A percentile compares a stretch with the other conserved stretches of the same genome.
phyloP scores from a whole-genome alignment of 2,329 filamentous ascomycete species.

The Epichloe bromicola region DNA sequence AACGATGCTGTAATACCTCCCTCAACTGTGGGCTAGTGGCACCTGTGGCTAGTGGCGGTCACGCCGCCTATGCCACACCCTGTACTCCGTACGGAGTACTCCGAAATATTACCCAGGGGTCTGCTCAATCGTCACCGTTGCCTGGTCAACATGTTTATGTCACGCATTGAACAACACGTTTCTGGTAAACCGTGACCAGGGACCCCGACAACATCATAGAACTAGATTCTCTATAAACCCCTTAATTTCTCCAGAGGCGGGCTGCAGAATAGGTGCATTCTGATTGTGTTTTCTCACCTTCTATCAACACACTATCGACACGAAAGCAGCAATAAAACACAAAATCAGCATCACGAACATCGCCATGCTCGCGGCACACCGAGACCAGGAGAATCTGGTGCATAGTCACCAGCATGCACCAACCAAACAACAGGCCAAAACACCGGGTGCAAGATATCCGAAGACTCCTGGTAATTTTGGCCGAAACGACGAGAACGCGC shows the following conservation, averaged over 20 bases:
- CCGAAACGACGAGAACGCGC: slow-evolving; percentile 73
- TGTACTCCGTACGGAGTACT: too few relatives aligned
- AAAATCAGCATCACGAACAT: neutral
- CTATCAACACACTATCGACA: neutral
- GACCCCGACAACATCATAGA: slow-evolving; percentile 10
- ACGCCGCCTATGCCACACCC: slow-evolving; percentile 1
- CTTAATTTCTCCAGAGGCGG: neutral
- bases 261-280: neutral
- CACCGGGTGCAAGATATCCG: slow-evolving; percentile 59
- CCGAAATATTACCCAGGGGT: neutral
- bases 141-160: slow-evolving; percentile 12
- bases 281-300: neutral
- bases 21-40: slow-evolving; percentile 3
- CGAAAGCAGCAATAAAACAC: neutral
- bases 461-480: slow-evolving; percentile 74
- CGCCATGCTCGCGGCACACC: slow-evolving; percentile 61
- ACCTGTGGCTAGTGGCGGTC: slow-evolving; percentile 17
- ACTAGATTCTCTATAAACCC: neutral
- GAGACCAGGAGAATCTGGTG: slow-evolving; percentile 80
- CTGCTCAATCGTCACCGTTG: slow-evolving; percentile 12
- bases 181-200: neutral
- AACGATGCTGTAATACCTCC: slow-evolving; percentile 11
- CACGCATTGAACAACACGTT: slow-evolving; percentile 5
- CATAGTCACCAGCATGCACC: slow-evolving; percentile 64
- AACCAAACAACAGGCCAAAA: slow-evolving; percentile 70